Conservation (phyloP, 2,329 filamentous ascomycete genomes). For the Aspergillus versicolor region DNA sequence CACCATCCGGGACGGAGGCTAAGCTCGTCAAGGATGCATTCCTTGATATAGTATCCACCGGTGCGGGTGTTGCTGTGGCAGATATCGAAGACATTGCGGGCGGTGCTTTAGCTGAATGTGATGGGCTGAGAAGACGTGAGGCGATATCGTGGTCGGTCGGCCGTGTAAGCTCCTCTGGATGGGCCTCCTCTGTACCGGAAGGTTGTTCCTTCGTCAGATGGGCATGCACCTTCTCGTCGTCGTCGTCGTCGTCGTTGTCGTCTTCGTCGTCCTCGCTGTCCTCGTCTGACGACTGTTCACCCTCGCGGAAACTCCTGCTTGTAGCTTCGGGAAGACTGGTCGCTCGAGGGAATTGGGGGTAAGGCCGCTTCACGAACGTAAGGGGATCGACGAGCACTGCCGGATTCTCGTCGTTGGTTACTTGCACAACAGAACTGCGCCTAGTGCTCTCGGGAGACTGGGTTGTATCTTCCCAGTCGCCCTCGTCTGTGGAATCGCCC, state of each 20-base stretch:
- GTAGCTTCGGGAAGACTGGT: slow-evolving; percentile 40
- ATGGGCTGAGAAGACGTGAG: slow-evolving; percentile 37
- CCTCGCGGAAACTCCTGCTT: slow-evolving; percentile 32
- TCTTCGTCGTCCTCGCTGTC: slow-evolving; percentile 21
- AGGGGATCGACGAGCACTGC: slow-evolving; percentile 39
- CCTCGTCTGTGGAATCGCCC: slow-evolving; percentile 45
- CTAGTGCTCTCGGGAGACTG: slow-evolving; percentile 49
- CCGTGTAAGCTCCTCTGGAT: slow-evolving; percentile 19
- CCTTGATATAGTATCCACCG: slow-evolving; percentile 35
- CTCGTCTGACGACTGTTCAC: slow-evolving; percentile 22
- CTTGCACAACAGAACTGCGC: slow-evolving; percentile 43
- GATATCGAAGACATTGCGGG: slow-evolving; percentile 51
- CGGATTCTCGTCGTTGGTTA: slow-evolving; percentile 34
- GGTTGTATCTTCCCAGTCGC: slow-evolving; percentile 50
- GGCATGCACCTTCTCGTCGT: slow-evolving; percentile 19
- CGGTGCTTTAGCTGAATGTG: slow-evolving; percentile 44
- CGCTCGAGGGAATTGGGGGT: slow-evolving; percentile 38
- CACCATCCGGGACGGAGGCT: slow-evolving; percentile 31
- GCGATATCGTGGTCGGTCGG: slow-evolving; percentile 38
- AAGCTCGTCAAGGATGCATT: slow-evolving; percentile 38
- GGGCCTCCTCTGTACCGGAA: slow-evolving; percentile 20
- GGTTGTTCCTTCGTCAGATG: background rate
- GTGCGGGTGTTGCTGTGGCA: slow-evolving; percentile 42
- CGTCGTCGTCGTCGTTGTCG: slow-evolving; percentile 24
- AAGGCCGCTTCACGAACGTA: slow-evolving; percentile 42